Evolutionary conservation across 2,329 filamentous ascomycete species (phyloP).

Genomic region (Colletotrichum lentis): DNA sequence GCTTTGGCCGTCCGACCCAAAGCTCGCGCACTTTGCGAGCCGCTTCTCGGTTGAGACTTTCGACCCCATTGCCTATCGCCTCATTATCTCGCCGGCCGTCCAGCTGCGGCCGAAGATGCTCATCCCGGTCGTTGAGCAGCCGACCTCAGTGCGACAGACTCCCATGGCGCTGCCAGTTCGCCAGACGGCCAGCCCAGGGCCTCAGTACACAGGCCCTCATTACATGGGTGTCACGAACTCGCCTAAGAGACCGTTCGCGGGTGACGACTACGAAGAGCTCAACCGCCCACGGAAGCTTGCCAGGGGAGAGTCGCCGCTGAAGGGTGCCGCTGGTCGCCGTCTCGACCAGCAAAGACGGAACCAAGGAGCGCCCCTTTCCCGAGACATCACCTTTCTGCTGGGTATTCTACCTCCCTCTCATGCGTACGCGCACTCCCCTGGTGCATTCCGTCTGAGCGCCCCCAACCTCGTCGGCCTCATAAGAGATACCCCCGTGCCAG

Average conservation of each 20-base stretch:
- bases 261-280: conserved; percentile 76
- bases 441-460: conserved; percentile 73
- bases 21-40: conserved; percentile 75
- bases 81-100: conserved; percentile 80
- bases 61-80: conserved; percentile 81
- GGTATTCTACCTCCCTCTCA: conserved; percentile 78
- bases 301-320: conserved; percentile 90
- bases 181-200: conserved; percentile 54
- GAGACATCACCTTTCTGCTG: conserved; percentile 70
- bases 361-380: conserved; percentile 74
- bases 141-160: conserved; percentile 55
- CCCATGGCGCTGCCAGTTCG: conserved; percentile 48
- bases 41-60: conserved; percentile 79
- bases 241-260: conserved; percentile 68
- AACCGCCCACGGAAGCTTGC: conserved; percentile 85
- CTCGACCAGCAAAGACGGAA: conserved; percentile 78
- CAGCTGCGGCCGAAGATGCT: conserved; percentile 75
- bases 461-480: conserved; percentile 78
- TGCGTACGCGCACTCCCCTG: conserved; percentile 77
- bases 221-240: conserved; percentile 60
- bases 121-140: conserved; percentile 64
- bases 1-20: conserved; percentile 88
- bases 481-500: conserved; percentile 71
- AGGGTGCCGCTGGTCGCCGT: conserved; percentile 85
- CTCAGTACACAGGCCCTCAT: conserved; percentile 58